Evolutionary conservation across 148 eudicot species (phyloP).

Genomic region (Suaeda aralocaspica): DNA sequence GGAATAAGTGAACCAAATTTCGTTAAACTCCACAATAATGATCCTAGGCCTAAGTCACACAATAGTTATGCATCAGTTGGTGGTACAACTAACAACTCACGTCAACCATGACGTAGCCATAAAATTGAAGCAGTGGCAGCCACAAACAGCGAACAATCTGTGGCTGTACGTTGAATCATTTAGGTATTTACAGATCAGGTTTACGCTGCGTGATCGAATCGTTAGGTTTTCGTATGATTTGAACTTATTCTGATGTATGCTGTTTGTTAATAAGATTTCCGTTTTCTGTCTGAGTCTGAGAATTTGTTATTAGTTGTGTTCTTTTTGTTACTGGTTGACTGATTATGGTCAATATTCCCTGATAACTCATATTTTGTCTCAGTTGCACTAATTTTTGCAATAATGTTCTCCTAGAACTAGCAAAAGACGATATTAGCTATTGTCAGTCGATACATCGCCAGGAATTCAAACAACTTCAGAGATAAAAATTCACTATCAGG

Average conservation of each 20-base stretch:
- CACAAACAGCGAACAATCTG: neutral
- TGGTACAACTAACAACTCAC: neutral
- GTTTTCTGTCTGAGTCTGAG: neutral
- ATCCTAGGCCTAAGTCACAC: neutral
- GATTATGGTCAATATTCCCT: neutral
- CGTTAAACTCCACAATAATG: neutral
- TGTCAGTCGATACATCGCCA: slow-evolving; percentile 58
- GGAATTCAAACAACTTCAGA: slow-evolving; percentile 64
- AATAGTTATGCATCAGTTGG: neutral
- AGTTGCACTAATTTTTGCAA: slow-evolving; percentile 51
- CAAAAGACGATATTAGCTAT: slow-evolving; percentile 65
- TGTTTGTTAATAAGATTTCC: neutral
- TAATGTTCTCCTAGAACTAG: slow-evolving; percentile 47
- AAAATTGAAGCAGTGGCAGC: neutral
- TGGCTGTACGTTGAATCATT: slow-evolving; percentile 2
- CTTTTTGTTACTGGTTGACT: neutral
- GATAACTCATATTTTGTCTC: slow-evolving; percentile 15
- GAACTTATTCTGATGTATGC: neutral
- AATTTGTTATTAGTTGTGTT: neutral
- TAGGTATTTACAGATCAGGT: neutral
- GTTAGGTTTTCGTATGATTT: neutral
- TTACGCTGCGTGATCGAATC: slow-evolving; percentile 4
- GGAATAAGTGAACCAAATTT: neutral
- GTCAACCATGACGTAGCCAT: neutral
- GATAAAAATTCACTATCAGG: slow-evolving; percentile 54